Base-by-base conservation (phyloP, 176 grass and related monocot genomes). In the Rhynchospora tenuis region DNA sequence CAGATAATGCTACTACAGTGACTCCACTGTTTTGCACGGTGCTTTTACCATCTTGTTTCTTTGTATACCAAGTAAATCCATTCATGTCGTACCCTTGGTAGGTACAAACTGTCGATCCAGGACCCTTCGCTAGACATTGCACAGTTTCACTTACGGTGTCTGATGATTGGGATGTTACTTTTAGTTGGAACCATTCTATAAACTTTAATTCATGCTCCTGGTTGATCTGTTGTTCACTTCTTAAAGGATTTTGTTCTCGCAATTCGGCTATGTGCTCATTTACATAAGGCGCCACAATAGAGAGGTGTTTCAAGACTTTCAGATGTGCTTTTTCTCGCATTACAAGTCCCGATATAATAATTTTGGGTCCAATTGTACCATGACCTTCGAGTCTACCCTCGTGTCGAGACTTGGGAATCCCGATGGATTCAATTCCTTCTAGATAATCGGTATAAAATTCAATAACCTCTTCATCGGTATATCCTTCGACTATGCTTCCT, bases 371-470 rank as follows among this genome's bases (percentile, higher is more conserved):
- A 80, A 80, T 57, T 14, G 20, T n/a, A 3, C 77, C 77, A 9
- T 17, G 42, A 9, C 77, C 77, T 2, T 7, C 2, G 3, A 80
- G 22, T 33, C 77, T 59, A 6, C 77, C 77, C 51, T 80, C 77
- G 9, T 80, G 52, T 1, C 77, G 77, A 80, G 77, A 60, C 33
- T 61, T 80, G 5, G 77, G 20, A 38, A 80, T 33, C 20, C 77
- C 77, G 17, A 80, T 60, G 28, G 13, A 7, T 17, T 57, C 16
- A 4, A 57, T 5, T 16, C 54, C 54, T 2, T 12, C 54, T 16
- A 57, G 54, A 57, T 57, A 57, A 14, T 57, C 54, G 4, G 15
- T 57, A 3, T 14, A 57, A 16, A 57, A 57, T 17, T 57, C 54
- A 57, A 57, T 57, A 1, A 57, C 54, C 14, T 57, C 54, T 14